Conservation (phyloP, 2,329 filamentous ascomycete species). For the Septoria linicola region DNA sequence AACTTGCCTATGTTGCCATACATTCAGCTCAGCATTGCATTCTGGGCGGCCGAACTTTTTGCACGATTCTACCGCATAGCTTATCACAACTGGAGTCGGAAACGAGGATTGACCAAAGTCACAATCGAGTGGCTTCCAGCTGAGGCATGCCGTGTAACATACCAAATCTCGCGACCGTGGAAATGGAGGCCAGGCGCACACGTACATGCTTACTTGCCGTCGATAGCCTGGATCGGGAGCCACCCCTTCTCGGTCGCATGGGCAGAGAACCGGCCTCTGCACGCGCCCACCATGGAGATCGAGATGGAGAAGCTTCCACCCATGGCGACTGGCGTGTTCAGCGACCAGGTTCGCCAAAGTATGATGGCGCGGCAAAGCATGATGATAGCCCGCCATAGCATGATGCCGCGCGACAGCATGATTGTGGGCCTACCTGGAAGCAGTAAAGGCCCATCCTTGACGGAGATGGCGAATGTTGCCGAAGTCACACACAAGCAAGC, state of each 20-base stretch:
- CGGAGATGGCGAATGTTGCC: conserved; percentile 22
- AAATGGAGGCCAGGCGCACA: conserved; percentile 57
- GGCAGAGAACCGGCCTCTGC: conserved; percentile 51
- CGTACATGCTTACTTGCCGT: conserved; percentile 61
- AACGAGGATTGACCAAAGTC: conserved; percentile 51
- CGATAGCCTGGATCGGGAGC: conserved; percentile 43
- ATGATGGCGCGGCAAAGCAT: conserved; percentile 17
- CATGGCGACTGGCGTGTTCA: conserved; percentile 7
- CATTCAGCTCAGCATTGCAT: conserved; percentile 68
- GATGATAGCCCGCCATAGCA: conserved; percentile 15
- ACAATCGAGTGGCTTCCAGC: conserved; percentile 59
- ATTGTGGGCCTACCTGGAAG: conserved; percentile 7
- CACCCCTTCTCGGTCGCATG: conserved; percentile 54
- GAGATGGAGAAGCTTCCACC: conserved; percentile 38
- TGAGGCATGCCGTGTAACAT: conserved; percentile 61
- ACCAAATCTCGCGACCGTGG: conserved; percentile 57
- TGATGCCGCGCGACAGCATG: conserved; percentile 14
- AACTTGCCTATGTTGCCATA: conserved; percentile 68
- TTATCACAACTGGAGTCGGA: conserved; percentile 55
- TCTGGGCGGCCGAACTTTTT: conserved; percentile 71
- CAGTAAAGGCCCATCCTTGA: conserved; percentile 15
- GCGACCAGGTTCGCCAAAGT: conserved; percentile 13
- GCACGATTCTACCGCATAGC: conserved; percentile 51
- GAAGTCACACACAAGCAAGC: conserved; percentile 22
- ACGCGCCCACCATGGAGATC: conserved; percentile 34